phyloP scores from a whole-genome alignment of 2,329 filamentous ascomycete species.

The Trichoderma sp. region DNA sequence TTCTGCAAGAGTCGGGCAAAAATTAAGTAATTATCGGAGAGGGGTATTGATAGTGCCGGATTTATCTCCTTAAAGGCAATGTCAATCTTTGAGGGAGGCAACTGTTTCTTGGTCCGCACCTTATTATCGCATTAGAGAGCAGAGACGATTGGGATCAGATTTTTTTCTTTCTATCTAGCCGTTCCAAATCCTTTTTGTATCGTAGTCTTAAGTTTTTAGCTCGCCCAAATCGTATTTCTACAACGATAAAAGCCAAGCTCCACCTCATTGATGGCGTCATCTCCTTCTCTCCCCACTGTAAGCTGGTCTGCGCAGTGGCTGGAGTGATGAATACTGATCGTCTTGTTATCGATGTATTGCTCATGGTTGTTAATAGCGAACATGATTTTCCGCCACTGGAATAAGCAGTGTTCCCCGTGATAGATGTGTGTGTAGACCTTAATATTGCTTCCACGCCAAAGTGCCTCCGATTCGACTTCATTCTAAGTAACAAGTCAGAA shows the following conservation, averaged over 20 bases:
- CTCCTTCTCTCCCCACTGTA: neutral
- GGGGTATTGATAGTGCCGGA: neutral
- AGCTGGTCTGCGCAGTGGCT: constrained; percentile 3
- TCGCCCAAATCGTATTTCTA: neutral
- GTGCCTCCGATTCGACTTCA: neutral
- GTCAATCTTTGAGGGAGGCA: neutral
- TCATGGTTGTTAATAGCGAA: neutral
- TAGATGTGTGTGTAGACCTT: constrained; percentile 1
- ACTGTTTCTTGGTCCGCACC: neutral
- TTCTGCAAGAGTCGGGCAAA: neutral
- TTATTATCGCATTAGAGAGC: neutral
- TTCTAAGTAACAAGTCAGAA: neutral
- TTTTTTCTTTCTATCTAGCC: too few species aligned
- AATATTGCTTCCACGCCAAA: neutral
- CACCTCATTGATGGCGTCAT: neutral
- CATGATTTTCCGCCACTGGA: constrained; percentile 1
- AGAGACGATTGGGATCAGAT: neutral
- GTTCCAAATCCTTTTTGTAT: neutral
- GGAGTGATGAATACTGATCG: neutral
- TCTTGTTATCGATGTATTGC: neutral
- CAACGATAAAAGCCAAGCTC: constrained; percentile 1
- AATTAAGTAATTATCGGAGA: neutral
- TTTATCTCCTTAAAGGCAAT: neutral
- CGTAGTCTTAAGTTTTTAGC: neutral
- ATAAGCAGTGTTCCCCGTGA: neutral